phyloP scores from a whole-genome alignment of 1,139 yeast species.

The Yamadazyma epiphylla region DNA sequence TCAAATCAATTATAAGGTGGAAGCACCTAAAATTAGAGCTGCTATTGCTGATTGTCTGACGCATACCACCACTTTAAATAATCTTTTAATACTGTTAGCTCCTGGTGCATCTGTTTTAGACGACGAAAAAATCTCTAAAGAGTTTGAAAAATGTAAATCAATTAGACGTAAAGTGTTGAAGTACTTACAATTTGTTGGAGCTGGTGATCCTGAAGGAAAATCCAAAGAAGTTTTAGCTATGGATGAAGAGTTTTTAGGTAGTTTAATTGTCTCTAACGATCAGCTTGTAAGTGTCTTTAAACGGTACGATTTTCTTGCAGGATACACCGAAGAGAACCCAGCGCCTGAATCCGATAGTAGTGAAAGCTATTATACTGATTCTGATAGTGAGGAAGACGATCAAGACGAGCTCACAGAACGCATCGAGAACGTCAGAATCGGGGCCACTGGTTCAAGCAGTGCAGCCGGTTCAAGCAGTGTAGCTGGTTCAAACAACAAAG shows the following conservation, averaged over 20 bases:
- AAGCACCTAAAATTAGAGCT: conserved; percentile 67
- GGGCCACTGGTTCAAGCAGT: conserved; percentile 15
- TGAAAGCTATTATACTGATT: conserved; percentile 44
- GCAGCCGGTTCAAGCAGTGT: conserved; percentile 5
- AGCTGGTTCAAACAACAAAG: conserved; percentile 7
- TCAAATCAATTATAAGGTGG: conserved; percentile 63
- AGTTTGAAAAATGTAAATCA: conserved; percentile 71
- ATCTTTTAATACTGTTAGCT: conserved; percentile 58
- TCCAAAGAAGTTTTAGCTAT: conserved; percentile 25
- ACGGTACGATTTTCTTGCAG: conserved; percentile 52
- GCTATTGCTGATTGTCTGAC: conserved; percentile 76
- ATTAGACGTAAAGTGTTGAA: conserved; percentile 74
- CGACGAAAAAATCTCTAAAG: conserved; percentile 51
- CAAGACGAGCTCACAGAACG: neutral
- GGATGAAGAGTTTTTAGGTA: conserved; percentile 81
- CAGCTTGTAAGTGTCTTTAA: conserved; percentile 74
- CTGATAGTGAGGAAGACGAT: conserved; percentile 27
- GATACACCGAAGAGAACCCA: conserved; percentile 33
- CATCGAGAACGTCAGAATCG: conserved; percentile 7
- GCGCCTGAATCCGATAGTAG: conserved; percentile 34
- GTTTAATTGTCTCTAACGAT: conserved; percentile 84
- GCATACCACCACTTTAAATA: conserved; percentile 67
- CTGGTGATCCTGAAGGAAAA: conserved; percentile 34
- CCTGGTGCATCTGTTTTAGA: conserved; percentile 56
- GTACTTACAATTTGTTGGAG: conserved; percentile 77